phyloP scores from a whole-genome alignment of 2,329 filamentous ascomycete genomes.

The Cladosporium phlei region DNA sequence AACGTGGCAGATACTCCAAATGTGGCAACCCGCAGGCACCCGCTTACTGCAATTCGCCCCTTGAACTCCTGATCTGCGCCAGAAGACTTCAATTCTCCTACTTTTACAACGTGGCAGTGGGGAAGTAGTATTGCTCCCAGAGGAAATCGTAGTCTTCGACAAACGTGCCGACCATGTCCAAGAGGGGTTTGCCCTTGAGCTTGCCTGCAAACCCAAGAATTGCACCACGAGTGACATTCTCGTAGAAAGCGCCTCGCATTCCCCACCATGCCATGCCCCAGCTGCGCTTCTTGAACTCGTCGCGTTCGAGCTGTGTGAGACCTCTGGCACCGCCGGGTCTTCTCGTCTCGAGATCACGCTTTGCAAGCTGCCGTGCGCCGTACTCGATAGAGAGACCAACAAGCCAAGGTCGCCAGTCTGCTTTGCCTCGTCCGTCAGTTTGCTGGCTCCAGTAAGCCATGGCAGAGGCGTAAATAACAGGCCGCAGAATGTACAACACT shows the following conservation, averaged over 20 bases:
- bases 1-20: constrained; percentile 7
- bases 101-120: constrained; percentile 53
- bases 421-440: constrained; percentile 65
- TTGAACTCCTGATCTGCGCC: constrained; percentile 9
- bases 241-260: constrained; percentile 95
- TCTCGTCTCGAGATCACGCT: constrained; percentile 58
- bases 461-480: constrained; percentile 78
- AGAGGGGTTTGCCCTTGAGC: constrained; percentile 67
- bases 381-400: constrained; percentile 81
- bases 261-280: constrained; percentile 94
- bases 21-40: constrained; percentile 7
- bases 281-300: constrained; percentile 81
- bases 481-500: constrained; percentile 84
- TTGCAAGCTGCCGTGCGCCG: constrained; percentile 77
- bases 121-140: constrained; percentile 97
- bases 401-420: constrained; percentile 88
- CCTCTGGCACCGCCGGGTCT: constrained; percentile 68
- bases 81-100: background rate
- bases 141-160: constrained; percentile 95
- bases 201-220: constrained; percentile 66
- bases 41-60: constrained; percentile 8
- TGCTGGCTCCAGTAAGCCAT: constrained; percentile 59
- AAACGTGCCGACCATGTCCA: constrained; percentile 77
- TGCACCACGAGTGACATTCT: constrained; percentile 70
- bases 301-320: constrained; percentile 77